Conservation (phyloP, 2,329 filamentous ascomycete genomes). For the Alternaria hordeiaustralica region DNA sequence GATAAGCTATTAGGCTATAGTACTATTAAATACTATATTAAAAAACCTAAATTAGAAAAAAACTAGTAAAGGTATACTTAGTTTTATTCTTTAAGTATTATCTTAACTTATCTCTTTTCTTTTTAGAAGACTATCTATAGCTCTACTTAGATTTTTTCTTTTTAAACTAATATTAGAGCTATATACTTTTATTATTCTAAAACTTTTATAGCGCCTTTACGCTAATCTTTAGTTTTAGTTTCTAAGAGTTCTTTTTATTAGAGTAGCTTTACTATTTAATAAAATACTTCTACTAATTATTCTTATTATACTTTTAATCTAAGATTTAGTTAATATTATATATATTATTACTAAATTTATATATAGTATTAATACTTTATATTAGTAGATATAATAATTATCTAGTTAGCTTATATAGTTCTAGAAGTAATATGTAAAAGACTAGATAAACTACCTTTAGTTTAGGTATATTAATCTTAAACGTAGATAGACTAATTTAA, state of each 20-base stretch:
- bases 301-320: background rate
- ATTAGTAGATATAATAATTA: background rate
- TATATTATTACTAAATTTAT: background rate
- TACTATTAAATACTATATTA: background rate
- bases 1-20: background rate
- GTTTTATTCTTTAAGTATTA: background rate
- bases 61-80: no score
- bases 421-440: background rate
- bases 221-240: background rate
- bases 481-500: background rate
- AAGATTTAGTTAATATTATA: background rate
- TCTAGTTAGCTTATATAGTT: background rate
- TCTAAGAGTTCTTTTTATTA: background rate
- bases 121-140: background rate
- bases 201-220: background rate
- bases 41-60: no score
- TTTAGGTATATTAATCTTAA: background rate
- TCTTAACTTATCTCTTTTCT: background rate
- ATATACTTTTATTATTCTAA: background rate
- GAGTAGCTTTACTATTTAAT: background rate
- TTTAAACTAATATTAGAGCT: background rate
- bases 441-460: background rate
- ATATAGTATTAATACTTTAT: background rate
- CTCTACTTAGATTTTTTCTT: background rate
- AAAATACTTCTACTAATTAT: background rate